These are phyloP conservation scores for Monoraphidium neglectum DNA, from an alignment of 139 green algal species.

Conservation along the genomic window DNA sequence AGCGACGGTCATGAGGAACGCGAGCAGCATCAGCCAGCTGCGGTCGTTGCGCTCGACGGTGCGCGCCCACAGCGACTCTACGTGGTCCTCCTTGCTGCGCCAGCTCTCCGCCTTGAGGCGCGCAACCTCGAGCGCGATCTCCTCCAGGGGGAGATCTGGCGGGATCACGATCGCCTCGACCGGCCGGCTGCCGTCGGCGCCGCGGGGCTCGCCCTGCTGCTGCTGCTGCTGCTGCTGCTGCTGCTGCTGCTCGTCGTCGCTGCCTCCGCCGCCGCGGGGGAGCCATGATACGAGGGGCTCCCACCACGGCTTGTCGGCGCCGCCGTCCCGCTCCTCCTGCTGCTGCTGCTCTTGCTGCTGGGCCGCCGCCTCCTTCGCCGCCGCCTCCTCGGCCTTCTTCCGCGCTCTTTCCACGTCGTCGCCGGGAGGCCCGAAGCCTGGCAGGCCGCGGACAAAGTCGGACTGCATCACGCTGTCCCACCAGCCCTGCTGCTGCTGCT, in stretches of 20 bases:
- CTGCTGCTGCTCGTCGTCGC: background rate
- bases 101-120: slow-evolving; percentile 59
- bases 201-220: background rate
- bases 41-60: slow-evolving; percentile 66
- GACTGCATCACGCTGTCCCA: slow-evolving; percentile 18
- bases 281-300: background rate
- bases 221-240: background rate
- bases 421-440: background rate
- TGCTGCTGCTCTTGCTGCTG: background rate
- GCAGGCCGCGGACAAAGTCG: slow-evolving; percentile 2
- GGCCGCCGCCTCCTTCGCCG: background rate
- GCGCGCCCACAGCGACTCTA: slow-evolving; percentile 67
- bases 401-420: background rate
- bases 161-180: slow-evolving; percentile 76
- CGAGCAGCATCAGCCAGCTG: slow-evolving; percentile 80
- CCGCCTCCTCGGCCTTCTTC: slow-evolving; percentile 12
- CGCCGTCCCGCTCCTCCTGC: background rate
- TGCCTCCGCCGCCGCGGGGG: background rate
- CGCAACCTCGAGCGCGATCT: slow-evolving; percentile 74
- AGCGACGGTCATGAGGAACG: slow-evolving; percentile 57
- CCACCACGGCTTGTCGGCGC: slow-evolving; percentile 36
- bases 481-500: slow-evolving; percentile 20
- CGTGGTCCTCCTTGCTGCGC: slow-evolving; percentile 66
- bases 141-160: slow-evolving; percentile 81
- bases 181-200: slow-evolving; percentile 5